Conservation (phyloP, 1,139 yeast genomes). For the Protomyces gravidus region DNA sequence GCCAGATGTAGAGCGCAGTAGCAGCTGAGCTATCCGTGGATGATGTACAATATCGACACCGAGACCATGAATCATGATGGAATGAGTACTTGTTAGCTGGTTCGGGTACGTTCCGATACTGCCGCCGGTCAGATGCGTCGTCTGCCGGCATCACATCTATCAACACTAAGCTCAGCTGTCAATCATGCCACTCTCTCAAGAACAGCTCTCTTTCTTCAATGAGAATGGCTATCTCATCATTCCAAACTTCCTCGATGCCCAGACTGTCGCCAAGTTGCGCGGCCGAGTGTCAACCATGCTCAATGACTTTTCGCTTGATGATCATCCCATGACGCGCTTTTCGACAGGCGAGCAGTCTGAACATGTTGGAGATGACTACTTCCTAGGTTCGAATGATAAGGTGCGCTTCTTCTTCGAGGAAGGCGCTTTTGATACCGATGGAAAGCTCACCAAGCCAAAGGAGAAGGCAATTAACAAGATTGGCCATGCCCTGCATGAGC, state of each 20-base stretch:
- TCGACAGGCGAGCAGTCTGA: slow-evolving; percentile 51
- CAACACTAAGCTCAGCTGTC: no score
- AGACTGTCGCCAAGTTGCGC: slow-evolving; percentile 46
- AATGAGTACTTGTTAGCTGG: no score
- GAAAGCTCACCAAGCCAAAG: slow-evolving; percentile 52
- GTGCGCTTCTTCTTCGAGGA: slow-evolving; percentile 67
- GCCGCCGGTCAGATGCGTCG: no score
- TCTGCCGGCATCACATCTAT: no score
- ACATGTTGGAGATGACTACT: slow-evolving; percentile 72
- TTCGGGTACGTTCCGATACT: no score
- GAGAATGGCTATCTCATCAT: slow-evolving; percentile 62
- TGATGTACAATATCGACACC: slow-evolving; percentile 21
- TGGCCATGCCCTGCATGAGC: slow-evolving; percentile 70
- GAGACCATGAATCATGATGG: slow-evolving; percentile 8
- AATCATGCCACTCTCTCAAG: slow-evolving; percentile 29
- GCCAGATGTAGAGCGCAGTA: background rate
- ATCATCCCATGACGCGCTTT: slow-evolving; percentile 71
- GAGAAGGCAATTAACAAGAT: slow-evolving; percentile 65
- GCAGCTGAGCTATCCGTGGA: slow-evolving; percentile 10
- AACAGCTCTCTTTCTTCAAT: slow-evolving; percentile 44
- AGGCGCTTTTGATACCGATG: slow-evolving; percentile 58
- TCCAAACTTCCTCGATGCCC: slow-evolving; percentile 50
- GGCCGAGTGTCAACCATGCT: slow-evolving; percentile 49
- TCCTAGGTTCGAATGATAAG: slow-evolving; percentile 65
- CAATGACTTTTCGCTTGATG: slow-evolving; percentile 49